These are phyloP conservation scores for Platanthera guangdongensis DNA, from an alignment of 106 monocot species.

Conservation along the genomic window DNA sequence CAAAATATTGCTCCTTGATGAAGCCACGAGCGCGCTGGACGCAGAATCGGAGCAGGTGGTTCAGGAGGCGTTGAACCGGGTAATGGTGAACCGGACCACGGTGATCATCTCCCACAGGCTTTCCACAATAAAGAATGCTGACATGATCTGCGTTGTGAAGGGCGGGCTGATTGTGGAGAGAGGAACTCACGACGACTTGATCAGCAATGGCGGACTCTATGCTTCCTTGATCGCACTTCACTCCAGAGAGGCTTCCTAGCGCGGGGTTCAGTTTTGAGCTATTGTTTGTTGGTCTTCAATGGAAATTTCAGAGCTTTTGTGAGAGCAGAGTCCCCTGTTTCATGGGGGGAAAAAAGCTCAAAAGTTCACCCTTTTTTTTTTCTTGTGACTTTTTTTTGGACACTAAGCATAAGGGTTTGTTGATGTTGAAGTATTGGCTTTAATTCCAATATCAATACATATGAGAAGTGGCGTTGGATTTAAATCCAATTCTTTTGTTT, in stretches of 20 bases:
- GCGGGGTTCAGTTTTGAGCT: no score
- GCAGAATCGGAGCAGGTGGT: conserved; percentile 13
- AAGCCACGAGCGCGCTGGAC: conserved; percentile 12
- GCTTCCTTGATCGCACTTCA: conserved; percentile 10
- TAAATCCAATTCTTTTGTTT: no score
- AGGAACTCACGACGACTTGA: conserved; percentile 6
- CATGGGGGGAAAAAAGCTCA: no score
- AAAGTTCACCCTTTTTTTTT: no score
- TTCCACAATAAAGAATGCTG: conserved; percentile 7
- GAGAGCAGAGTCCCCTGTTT: no score
- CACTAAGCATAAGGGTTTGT: no score
- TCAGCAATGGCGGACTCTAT: conserved; percentile 2
- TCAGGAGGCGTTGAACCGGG: conserved; percentile 10
- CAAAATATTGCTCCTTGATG: conserved; percentile 7
- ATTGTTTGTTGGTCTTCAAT: no score
- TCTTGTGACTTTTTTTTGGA: no score
- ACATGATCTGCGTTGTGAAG: conserved; percentile 7
- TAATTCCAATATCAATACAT: no score
- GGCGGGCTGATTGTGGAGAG: conserved; percentile 11
- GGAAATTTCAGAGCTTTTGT: no score
- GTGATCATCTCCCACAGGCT: conserved; percentile 7
- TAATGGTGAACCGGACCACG: conserved; percentile 9
- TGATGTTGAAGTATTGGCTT: no score
- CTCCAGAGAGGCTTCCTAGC: background rate
- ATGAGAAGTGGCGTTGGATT: no score